Conservation (phyloP, 352 stramenopile species). For the Lagenidium giganteum region DNA sequence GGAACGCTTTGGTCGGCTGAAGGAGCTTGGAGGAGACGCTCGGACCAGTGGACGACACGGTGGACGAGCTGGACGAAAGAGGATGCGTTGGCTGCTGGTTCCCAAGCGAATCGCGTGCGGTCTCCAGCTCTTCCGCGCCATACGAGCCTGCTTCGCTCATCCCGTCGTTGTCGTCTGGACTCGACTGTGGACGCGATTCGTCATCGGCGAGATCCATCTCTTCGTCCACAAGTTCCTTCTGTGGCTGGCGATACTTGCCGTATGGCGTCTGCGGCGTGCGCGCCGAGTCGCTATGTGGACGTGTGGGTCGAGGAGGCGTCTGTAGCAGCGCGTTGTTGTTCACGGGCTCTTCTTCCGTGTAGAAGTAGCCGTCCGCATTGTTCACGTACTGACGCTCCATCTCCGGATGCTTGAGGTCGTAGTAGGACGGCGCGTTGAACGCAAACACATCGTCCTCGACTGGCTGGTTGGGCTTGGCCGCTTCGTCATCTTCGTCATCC, state of each 20-base stretch:
- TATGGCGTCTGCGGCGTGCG: constrained; percentile 18
- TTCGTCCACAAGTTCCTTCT: constrained; percentile 12
- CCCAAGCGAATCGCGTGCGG: constrained; percentile 3
- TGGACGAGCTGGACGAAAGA: not conserved
- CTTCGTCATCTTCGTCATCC: constrained; percentile 22
- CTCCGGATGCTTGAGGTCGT: constrained; percentile 72
- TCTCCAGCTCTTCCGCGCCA: constrained; percentile 35
- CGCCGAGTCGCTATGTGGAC: not conserved
- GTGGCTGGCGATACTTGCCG: constrained; percentile 16
- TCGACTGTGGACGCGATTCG: not conserved
- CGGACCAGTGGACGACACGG: constrained; percentile 1
- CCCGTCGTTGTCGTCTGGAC: constrained; percentile 23
- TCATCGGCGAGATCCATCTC: constrained; percentile 12
- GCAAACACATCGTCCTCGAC: constrained; percentile 63
- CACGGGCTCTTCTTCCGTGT: constrained; percentile 1
- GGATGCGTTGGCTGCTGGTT: constrained; percentile 10
- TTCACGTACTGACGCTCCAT: constrained; percentile 76
- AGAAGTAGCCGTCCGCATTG: constrained; percentile 84
- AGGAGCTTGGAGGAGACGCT: constrained; percentile 41
- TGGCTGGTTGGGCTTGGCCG: constrained; percentile 2
- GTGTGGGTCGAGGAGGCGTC: constrained; percentile 1
- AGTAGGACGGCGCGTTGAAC: constrained; percentile 80
- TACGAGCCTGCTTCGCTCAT: constrained; percentile 45
- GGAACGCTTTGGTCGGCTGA: constrained; percentile 63
- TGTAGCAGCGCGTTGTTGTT: not conserved